Evolutionary conservation across 805 yeast species (phyloP).

Genomic region (Saccharomyces cerevisiae): DNA sequence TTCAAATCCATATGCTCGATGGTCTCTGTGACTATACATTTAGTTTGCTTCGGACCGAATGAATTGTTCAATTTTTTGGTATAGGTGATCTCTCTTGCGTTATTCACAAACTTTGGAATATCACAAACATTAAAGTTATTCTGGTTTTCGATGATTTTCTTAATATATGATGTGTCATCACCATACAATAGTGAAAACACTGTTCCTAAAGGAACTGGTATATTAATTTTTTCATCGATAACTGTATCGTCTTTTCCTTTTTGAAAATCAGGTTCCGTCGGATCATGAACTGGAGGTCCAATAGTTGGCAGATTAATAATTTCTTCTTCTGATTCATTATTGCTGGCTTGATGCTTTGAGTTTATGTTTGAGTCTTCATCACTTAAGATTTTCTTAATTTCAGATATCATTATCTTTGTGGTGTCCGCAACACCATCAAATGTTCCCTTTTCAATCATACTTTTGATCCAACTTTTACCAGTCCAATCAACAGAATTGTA

Average conservation of each 20-base stretch:
- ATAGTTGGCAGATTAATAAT: conserved; percentile 24
- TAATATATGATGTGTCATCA: conserved; percentile 42
- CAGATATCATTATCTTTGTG: conserved; percentile 39
- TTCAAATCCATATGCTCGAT: conserved; percentile 43
- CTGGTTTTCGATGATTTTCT: conserved; percentile 44
- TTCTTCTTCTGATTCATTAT: conserved; percentile 13
- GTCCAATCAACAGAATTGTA: conserved; percentile 60
- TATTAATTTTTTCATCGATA: conserved; percentile 39
- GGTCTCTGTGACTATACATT: conserved; percentile 50
- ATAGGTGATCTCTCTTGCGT: conserved; percentile 45
- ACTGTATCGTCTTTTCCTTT: conserved; percentile 44
- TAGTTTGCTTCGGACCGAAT: conserved; percentile 67
- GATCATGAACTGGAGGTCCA: conserved; percentile 36
- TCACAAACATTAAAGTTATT: conserved; percentile 54
- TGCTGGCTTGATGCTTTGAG: conserved; percentile 1
- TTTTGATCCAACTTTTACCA: conserved; percentile 70
- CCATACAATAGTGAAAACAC: conserved; percentile 55
- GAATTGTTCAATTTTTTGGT: conserved; percentile 53
- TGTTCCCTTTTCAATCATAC: conserved; percentile 67
- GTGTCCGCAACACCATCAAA: conserved; percentile 65
- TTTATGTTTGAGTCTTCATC: conserved; percentile 6
- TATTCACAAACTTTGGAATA: conserved; percentile 35
- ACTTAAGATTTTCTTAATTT: conserved; percentile 34
- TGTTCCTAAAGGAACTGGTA: conserved; percentile 62
- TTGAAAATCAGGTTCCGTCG: conserved; percentile 38